Conservation (phyloP, 805 yeast genomes). For the Isabelozyma pseudorhagii region DNA sequence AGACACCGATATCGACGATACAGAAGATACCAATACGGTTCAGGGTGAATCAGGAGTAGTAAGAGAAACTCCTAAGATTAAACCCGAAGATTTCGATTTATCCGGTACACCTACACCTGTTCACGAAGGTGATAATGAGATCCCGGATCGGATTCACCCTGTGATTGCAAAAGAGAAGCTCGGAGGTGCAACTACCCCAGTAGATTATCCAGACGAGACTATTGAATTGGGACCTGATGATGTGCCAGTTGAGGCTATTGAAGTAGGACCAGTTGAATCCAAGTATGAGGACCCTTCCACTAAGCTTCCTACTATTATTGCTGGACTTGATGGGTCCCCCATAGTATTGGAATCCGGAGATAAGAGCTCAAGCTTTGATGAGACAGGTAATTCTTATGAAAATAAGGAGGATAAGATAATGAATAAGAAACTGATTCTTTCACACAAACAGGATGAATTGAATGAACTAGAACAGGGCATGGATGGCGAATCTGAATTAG, state of each 20-base stretch:
- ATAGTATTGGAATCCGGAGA: not conserved
- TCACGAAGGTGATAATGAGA: not conserved
- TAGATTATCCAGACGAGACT: not conserved
- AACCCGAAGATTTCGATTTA: not conserved
- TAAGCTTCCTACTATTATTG: not conserved
- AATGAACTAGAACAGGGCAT: not conserved
- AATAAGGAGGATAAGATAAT: not conserved
- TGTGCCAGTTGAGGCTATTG: not conserved
- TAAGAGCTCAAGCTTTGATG: not conserved
- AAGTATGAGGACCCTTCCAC: not conserved
- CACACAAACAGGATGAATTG: not conserved
- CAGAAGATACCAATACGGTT: not conserved
- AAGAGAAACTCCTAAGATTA: not conserved
- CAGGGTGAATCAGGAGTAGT: not conserved
- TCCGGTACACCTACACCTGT: not conserved
- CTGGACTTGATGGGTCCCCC: conserved; percentile 1
- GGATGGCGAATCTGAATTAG: no score
- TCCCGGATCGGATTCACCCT: not conserved
- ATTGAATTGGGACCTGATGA: not conserved
- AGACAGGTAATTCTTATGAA: not conserved
- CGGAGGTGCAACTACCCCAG: not conserved
- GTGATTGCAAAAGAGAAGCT: not conserved
- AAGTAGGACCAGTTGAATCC: not conserved
- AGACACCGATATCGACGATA: not conserved
- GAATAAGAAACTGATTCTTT: not conserved